These are phyloP conservation scores for Biscutella laevigata DNA, from an alignment of 441 rosid species.

Conservation along the genomic window DNA sequence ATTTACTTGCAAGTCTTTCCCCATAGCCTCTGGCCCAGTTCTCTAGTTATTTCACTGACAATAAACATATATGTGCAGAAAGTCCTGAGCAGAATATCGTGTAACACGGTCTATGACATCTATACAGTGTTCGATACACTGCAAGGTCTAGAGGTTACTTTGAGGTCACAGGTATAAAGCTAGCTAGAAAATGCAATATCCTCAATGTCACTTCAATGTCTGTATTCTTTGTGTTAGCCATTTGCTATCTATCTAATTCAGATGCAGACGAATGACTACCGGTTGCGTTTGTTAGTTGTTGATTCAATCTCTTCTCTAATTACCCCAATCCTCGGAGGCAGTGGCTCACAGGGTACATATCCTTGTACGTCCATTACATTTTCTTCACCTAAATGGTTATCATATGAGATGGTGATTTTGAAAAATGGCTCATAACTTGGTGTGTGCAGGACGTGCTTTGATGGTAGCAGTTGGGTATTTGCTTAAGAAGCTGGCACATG, in stretches of 20 bases:
- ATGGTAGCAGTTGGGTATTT: conserved; percentile 64
- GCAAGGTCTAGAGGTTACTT: conserved; percentile 21
- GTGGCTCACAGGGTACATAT: conserved; percentile 55
- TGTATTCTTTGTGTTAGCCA: conserved; percentile 3
- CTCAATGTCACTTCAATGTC: conserved; percentile 5
- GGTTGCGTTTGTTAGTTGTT: conserved; percentile 42
- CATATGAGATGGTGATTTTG: background rate
- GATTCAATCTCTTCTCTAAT: conserved; percentile 70
- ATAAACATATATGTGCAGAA: conserved; percentile 4
- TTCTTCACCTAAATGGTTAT: background rate
- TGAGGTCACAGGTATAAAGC: conserved; percentile 23
- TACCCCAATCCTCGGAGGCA: conserved; percentile 67
- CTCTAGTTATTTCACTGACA: conserved; percentile 1
- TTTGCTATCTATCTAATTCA: conserved; percentile 2
- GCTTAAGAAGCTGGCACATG: conserved; percentile 79
- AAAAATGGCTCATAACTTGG: conserved; percentile 3
- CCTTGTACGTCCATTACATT: conserved; percentile 18
- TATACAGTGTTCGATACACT: conserved; percentile 26
- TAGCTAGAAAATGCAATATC: conserved; percentile 9
- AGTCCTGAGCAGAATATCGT: conserved; percentile 26
- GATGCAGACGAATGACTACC: conserved; percentile 32
- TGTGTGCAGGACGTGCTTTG: conserved; percentile 58
- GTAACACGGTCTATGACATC: conserved; percentile 24
- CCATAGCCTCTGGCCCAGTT: background rate
- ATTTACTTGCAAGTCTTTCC: background rate